Conservation (phyloP, 1,284 basidiomycete species). For the Tremellales sp. region DNA sequence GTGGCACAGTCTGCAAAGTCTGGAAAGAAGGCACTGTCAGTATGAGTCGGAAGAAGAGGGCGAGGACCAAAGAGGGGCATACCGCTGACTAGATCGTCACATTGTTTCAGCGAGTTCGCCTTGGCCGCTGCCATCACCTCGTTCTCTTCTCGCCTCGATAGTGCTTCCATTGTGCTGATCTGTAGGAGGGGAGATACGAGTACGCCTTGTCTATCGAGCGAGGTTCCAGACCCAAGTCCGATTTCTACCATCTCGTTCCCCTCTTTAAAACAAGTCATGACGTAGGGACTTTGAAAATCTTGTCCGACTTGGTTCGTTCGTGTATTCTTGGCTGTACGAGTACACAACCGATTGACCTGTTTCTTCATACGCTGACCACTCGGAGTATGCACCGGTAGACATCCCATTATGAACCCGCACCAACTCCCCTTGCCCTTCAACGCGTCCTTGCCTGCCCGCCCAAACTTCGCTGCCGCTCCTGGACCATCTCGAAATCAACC, state of each 20-base stretch:
- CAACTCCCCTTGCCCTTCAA: not conserved
- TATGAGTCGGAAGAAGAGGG: too few species aligned
- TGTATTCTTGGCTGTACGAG: too few species aligned
- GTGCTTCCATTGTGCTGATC: conserved; percentile 71
- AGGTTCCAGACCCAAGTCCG: too few species aligned
- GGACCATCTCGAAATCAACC: conserved; percentile 7
- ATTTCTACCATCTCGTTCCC: too few species aligned
- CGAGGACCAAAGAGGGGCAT: not conserved
- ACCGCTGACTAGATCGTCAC: conserved; percentile 73
- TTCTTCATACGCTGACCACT: too few species aligned
- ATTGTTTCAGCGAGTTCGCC: conserved; percentile 69
- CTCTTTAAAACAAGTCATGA: too few species aligned
- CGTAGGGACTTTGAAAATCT: too few species aligned
- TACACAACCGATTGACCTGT: too few species aligned
- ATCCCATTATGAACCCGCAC: too few species aligned
- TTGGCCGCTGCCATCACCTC: conserved; percentile 78
- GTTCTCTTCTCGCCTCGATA: conserved; percentile 84
- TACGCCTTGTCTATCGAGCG: too few species aligned
- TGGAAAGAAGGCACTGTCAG: conserved; percentile 39
- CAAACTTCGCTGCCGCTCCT: conserved; percentile 4
- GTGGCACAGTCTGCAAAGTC: conserved; percentile 78
- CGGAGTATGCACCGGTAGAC: too few species aligned
- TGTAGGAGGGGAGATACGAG: not conserved
- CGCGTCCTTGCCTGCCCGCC: conserved; percentile 4
- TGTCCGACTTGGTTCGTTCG: too few species aligned